These are phyloP conservation scores for Crithidia bombi DNA, from an alignment of 208 protist species.

Conservation along the genomic window DNA sequence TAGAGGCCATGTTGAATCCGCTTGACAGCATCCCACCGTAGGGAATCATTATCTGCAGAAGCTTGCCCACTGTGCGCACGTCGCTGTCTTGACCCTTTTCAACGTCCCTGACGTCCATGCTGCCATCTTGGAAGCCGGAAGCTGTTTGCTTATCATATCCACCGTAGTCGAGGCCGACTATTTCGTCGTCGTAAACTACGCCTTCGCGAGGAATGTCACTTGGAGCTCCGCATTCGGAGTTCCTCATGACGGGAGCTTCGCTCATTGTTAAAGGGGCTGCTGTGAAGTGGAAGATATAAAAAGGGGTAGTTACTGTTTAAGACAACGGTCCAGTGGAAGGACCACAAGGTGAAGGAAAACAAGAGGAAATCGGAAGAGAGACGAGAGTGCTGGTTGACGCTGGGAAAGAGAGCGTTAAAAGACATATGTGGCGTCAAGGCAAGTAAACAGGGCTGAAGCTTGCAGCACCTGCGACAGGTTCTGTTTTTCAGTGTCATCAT, in stretches of 20 bases:
- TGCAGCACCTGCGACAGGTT: too few species aligned
- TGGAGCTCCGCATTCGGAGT: background rate
- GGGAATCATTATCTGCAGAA: constrained; percentile 39
- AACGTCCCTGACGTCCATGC: background rate
- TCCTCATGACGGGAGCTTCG: background rate
- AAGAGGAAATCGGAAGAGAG: too few species aligned
- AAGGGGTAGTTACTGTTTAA: background rate
- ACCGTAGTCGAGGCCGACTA: background rate
- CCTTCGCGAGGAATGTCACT: constrained; percentile 2
- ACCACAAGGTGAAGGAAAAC: too few species aligned
- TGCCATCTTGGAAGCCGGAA: constrained; percentile 7
- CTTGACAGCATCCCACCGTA: constrained; percentile 44
- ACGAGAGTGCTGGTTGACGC: too few species aligned
- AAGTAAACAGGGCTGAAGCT: too few species aligned
- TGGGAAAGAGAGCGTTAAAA: too few species aligned
- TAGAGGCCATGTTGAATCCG: constrained; percentile 49
- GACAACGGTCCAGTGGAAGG: too few species aligned
- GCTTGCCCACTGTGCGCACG: constrained; percentile 4
- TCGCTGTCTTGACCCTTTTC: background rate
- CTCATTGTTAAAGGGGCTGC: background rate
- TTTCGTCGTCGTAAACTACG: constrained; percentile 1
- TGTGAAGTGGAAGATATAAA: background rate
- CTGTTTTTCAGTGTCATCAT: too few species aligned
- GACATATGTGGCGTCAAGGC: too few species aligned
- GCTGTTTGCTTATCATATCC: background rate